Evolutionary conservation across 2,329 filamentous ascomycete species (phyloP).

Genomic region (Stenocarpella maydis): DNA sequence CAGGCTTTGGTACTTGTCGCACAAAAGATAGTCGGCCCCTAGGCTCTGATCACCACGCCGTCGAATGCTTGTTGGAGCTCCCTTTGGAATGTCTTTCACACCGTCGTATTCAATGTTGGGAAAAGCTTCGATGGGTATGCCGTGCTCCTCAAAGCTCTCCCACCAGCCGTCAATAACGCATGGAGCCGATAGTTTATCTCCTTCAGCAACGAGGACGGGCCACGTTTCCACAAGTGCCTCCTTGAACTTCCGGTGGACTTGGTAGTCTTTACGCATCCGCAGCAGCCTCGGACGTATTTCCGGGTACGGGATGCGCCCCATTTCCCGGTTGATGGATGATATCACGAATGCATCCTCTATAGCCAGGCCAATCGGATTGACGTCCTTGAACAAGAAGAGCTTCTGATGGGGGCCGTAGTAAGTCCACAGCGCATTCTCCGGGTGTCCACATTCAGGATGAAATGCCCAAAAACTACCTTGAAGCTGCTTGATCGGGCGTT

Average conservation of each 20-base stretch:
- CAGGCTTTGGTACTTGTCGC: slow-evolving; percentile 26
- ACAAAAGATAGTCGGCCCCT: not conserved
- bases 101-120: not conserved
- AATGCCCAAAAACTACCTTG: slow-evolving; percentile 16
- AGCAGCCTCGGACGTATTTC: slow-evolving; percentile 32
- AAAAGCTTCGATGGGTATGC: not conserved
- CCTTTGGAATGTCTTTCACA: slow-evolving; percentile 7
- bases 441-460: slow-evolving; percentile 42
- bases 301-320: slow-evolving; percentile 26
- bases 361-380: slow-evolving; percentile 36
- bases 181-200: not conserved
- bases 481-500: not conserved
- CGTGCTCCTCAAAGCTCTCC: not conserved
- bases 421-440: slow-evolving; percentile 43
- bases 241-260: slow-evolving; percentile 25
- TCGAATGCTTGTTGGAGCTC: slow-evolving; percentile 21
- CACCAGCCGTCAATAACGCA: slow-evolving; percentile 29
- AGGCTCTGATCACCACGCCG: not conserved
- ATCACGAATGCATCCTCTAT: slow-evolving; percentile 44
- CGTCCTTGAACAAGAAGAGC: slow-evolving; percentile 46
- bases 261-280: slow-evolving; percentile 11
- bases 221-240: not conserved
- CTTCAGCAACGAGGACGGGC: not conserved
- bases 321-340: slow-evolving; percentile 35
- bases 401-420: not conserved